phyloP scores from a whole-genome alignment of 176 grass and related monocot genomes.

The Zea luxurians region DNA sequence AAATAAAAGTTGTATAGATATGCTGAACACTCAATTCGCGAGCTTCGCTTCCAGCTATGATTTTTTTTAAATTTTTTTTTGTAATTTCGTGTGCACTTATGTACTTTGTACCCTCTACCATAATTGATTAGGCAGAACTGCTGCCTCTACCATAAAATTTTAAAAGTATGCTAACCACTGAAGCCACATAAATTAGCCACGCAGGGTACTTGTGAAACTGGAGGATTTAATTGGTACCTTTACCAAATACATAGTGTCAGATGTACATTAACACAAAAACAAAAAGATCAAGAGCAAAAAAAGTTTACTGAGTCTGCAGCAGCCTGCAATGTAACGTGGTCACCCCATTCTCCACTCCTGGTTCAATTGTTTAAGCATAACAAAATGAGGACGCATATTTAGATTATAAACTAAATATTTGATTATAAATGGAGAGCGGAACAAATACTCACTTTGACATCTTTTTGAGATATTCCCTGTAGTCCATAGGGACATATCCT shows the following conservation, averaged over 20 bases:
- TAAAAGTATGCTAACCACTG: not conserved
- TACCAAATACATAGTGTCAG: not conserved
- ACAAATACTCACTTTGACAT: slow-evolving; percentile 67
- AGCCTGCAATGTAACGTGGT: slow-evolving; percentile 94
- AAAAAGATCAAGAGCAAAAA: slow-evolving; percentile 22
- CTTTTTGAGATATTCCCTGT: slow-evolving; percentile 81
- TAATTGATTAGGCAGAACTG: not conserved
- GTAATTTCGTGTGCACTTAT: not conserved
- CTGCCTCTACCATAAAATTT: not conserved
- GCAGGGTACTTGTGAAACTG: not conserved
- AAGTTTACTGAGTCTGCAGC: slow-evolving; percentile 84
- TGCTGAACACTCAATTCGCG: not conserved
- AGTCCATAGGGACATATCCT: slow-evolving; percentile 92
- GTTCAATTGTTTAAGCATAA: slow-evolving; percentile 21
- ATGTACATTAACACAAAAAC: not conserved
- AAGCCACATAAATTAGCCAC: not conserved
- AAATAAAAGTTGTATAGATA: not conserved
- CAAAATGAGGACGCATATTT: slow-evolving; percentile 20
- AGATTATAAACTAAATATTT: not conserved
- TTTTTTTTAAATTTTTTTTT: not conserved
- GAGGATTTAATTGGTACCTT: not conserved
- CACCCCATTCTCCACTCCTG: slow-evolving; percentile 92
- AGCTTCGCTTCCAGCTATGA: not conserved
- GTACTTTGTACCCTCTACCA: not conserved
- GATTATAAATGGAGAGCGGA: not conserved